Conservation (phyloP, 1,284 basidiomycete species). For the Melampsora medusae region DNA sequence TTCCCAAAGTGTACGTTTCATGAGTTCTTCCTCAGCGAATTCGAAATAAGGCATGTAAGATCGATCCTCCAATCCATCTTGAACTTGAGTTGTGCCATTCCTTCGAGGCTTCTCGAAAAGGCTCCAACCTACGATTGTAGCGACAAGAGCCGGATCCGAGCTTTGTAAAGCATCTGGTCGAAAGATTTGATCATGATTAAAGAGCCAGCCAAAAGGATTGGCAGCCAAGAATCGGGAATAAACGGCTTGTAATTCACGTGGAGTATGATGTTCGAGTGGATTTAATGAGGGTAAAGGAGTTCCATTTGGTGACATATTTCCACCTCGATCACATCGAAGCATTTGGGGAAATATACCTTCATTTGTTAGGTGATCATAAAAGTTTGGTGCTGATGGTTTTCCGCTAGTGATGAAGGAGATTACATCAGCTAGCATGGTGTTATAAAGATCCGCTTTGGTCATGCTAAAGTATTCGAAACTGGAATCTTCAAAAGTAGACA, state of each 20-base stretch:
- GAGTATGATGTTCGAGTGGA: slow-evolving; percentile 24
- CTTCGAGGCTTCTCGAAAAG: slow-evolving; percentile 14
- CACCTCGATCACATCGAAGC: slow-evolving; percentile 35
- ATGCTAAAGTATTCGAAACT: slow-evolving; percentile 20
- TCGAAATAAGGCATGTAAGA: slow-evolving; percentile 40
- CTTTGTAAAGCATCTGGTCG: slow-evolving; percentile 4
- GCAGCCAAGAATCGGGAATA: slow-evolving; percentile 27
- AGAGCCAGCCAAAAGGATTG: slow-evolving; percentile 31
- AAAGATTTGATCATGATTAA: slow-evolving; percentile 8
- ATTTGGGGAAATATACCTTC: slow-evolving; percentile 34
- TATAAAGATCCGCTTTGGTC: slow-evolving; percentile 14
- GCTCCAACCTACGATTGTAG: slow-evolving; percentile 32
- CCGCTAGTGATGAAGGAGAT: slow-evolving; percentile 22
- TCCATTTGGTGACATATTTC: slow-evolving; percentile 13
- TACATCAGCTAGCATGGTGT: slow-evolving; percentile 38
- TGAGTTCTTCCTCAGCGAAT: slow-evolving; percentile 37
- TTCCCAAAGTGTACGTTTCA: slow-evolving; percentile 19
- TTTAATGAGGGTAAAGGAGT: neutral
- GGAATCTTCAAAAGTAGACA: slow-evolving; percentile 12
- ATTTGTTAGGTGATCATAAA: neutral
- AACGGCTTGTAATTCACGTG: slow-evolving; percentile 22
- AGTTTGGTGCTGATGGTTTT: slow-evolving; percentile 29
- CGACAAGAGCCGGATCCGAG: slow-evolving; percentile 15
- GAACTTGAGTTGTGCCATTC: neutral
- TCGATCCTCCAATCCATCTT: neutral